phyloP scores from a whole-genome alignment of 129 eudicot genomes.

The Escallonia rubra region DNA sequence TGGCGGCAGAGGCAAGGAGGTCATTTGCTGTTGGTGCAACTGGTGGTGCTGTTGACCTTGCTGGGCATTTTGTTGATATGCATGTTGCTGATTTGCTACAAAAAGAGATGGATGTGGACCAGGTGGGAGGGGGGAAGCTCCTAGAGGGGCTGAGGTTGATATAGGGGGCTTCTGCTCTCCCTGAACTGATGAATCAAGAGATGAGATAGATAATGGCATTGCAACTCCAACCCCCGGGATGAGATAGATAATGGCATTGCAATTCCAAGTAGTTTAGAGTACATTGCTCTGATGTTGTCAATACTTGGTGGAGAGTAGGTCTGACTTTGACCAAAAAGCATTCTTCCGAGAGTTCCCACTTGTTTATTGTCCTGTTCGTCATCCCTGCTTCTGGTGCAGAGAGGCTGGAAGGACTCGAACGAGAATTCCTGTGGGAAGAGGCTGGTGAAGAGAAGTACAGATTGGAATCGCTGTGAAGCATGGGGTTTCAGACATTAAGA shows the following conservation, averaged over 20 bases:
- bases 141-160: constrained; percentile 48
- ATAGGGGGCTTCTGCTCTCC: constrained; percentile 70
- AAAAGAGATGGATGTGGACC: constrained; percentile 97
- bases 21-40: constrained; percentile 49
- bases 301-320: neutral
- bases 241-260: constrained; percentile 78
- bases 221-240: constrained; percentile 96
- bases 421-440: too few species aligned
- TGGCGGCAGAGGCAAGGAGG: constrained; percentile 57
- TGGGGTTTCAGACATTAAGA: too few species aligned
- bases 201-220: constrained; percentile 69
- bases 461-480: too few species aligned
- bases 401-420: too few species aligned
- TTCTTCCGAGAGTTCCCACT: too few species aligned
- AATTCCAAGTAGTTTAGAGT: constrained; percentile 39
- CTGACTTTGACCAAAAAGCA: too few species aligned
- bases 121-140: constrained; percentile 98
- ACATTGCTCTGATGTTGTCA: neutral
- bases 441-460: too few species aligned
- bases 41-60: constrained; percentile 35
- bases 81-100: constrained; percentile 50
- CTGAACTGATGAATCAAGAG: constrained; percentile 65
- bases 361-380: too few species aligned
- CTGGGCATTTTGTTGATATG: constrained; percentile 69
- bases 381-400: too few species aligned